Conservation (phyloP, 305 asterid genomes). For the Coffea humblotiana region DNA sequence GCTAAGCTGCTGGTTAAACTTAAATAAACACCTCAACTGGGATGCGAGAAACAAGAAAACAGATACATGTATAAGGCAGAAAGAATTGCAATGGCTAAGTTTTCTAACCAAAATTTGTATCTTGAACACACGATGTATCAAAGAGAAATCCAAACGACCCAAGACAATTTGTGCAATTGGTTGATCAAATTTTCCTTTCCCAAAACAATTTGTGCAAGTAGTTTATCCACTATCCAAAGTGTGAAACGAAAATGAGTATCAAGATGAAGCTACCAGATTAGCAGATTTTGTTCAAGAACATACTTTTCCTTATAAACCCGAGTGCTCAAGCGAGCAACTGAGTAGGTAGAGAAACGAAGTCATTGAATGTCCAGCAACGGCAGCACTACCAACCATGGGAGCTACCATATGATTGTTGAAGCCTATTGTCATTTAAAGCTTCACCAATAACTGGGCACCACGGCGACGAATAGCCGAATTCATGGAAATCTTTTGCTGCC, state of each 20-base stretch:
- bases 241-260: no score
- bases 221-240: background rate
- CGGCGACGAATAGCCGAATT: background rate
- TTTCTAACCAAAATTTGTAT: background rate
- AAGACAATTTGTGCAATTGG: no score
- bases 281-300: conserved; percentile 1
- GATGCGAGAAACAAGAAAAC: background rate
- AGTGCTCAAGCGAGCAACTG: conserved; percentile 14
- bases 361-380: conserved; percentile 36
- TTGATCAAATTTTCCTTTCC: background rate
- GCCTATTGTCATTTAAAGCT: conserved; percentile 19
- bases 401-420: conserved; percentile 8
- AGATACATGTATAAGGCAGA: background rate
- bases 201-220: no score
- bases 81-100: background rate
- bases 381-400: conserved; percentile 21
- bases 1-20: background rate
- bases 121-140: no score
- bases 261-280: background rate
- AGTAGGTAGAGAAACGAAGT: conserved; percentile 20
- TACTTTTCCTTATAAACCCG: conserved; percentile 18
- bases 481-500: background rate
- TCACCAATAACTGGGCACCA: background rate
- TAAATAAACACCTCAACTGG: background rate
- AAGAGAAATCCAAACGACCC: background rate